These are phyloP conservation scores for Gossypium gossypioides DNA, from an alignment of 441 rosid genomes.

Conservation along the genomic window DNA sequence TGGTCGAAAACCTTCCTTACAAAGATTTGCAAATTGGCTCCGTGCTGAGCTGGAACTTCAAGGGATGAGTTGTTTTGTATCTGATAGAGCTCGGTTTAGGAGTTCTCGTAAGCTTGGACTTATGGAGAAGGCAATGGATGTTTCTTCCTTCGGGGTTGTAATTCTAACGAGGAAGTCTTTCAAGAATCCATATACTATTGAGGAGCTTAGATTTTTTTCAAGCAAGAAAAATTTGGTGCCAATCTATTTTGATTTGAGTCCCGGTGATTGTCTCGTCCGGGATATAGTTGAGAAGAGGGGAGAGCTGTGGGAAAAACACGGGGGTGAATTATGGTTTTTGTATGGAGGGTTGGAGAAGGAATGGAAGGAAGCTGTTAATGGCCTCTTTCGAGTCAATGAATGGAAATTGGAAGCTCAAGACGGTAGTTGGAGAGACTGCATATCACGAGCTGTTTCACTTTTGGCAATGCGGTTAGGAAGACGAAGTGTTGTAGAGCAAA, in stretches of 20 bases:
- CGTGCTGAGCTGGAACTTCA: constrained; percentile 85
- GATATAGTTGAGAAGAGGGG: constrained; percentile 92
- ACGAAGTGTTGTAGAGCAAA: constrained; percentile 75
- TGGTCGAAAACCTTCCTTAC: constrained; percentile 66
- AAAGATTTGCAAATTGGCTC: constrained; percentile 77
- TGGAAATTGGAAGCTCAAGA: constrained; percentile 88
- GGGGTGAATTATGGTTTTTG: constrained; percentile 73
- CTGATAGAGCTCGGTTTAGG: constrained; percentile 70
- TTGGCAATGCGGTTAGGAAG: constrained; percentile 73
- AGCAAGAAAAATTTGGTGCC: constrained; percentile 85
- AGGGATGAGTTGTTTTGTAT: constrained; percentile 82
- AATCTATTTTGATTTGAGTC: constrained; percentile 63
- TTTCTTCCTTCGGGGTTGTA: constrained; percentile 74
- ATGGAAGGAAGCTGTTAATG: constrained; percentile 79
- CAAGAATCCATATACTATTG: constrained; percentile 65
- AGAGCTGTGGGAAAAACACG: constrained; percentile 87
- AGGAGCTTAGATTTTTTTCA: constrained; percentile 70
- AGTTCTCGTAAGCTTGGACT: constrained; percentile 55
- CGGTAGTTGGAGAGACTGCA: constrained; percentile 90
- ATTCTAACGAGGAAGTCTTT: constrained; percentile 73
- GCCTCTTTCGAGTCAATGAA: constrained; percentile 64
- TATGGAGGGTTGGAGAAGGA: constrained; percentile 87
- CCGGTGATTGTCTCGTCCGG: constrained; percentile 77
- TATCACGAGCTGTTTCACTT: constrained; percentile 54
- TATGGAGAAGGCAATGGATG: constrained; percentile 74